A percentile compares a stretch with the other conserved stretches of the same genome.
Evolutionary conservation across 2,329 filamentous ascomycete genomes (phyloP).

Genomic region (Trichophyton benhamiae): DNA sequence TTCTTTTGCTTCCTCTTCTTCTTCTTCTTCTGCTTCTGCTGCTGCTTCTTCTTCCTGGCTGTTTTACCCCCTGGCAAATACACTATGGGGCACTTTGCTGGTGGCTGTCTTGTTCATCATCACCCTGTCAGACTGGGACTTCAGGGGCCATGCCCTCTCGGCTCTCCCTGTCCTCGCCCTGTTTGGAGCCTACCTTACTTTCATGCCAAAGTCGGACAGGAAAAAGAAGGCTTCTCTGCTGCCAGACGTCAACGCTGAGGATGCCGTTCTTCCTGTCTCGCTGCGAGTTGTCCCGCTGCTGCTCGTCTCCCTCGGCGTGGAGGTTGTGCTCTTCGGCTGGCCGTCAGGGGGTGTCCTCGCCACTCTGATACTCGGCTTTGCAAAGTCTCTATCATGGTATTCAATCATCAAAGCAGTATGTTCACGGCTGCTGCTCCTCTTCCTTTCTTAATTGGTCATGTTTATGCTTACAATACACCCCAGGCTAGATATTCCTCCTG

Average conservation of each 20-base stretch:
- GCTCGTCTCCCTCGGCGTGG: not conserved
- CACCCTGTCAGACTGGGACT: slow-evolving; percentile 21
- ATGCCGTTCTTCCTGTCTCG: slow-evolving; percentile 2
- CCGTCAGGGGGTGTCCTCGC: not conserved
- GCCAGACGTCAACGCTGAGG: slow-evolving; percentile 5
- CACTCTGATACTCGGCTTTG: not conserved
- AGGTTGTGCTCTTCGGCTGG: slow-evolving; percentile 4
- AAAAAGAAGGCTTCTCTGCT: not conserved
- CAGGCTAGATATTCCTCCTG: slow-evolving; percentile 4
- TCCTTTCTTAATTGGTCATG: not conserved
- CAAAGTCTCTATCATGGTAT: slow-evolving; percentile 9
- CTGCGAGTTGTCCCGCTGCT: slow-evolving; percentile 6
- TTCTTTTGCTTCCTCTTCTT: slow-evolving; percentile 6
- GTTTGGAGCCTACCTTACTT: slow-evolving; percentile 21
- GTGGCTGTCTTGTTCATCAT: slow-evolving; percentile 16
- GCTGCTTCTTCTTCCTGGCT: slow-evolving; percentile 8
- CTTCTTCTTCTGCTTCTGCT: slow-evolving; percentile 1
- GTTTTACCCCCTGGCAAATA: slow-evolving; percentile 14
- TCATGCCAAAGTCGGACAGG: slow-evolving; percentile 8
- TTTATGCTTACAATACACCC: not conserved
- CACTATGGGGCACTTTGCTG: slow-evolving; percentile 16
- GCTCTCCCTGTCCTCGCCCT: slow-evolving; percentile 20
- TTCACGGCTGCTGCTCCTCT: not conserved
- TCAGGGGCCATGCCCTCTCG: slow-evolving; percentile 17
- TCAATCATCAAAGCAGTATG: slow-evolving; percentile 9